phyloP scores from a whole-genome alignment of 148 eudicot species.

The Nyssa sinensis region DNA sequence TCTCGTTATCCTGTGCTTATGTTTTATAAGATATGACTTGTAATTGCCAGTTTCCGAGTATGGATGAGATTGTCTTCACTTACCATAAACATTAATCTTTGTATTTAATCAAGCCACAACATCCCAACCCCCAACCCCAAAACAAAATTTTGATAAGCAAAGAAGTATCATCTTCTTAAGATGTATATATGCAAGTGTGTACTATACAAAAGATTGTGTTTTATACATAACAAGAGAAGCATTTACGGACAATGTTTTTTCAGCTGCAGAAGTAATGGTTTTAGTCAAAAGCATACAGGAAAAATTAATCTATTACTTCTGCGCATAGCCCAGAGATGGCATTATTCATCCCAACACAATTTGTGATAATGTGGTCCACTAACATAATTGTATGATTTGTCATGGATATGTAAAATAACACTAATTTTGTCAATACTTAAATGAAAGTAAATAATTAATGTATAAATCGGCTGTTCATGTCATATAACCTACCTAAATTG shows the following conservation, averaged over 20 bases:
- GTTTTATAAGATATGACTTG: too few species aligned
- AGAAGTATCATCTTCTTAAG: too few species aligned
- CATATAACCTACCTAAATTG: background rate
- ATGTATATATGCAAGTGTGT: too few species aligned
- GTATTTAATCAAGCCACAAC: too few species aligned
- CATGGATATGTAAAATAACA: background rate
- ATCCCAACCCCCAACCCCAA: too few species aligned
- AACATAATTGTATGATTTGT: background rate
- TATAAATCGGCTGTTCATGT: background rate
- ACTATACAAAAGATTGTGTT: conserved; percentile 1
- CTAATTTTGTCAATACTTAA: background rate
- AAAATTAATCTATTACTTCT: background rate
- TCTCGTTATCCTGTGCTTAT: background rate
- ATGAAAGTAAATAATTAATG: background rate
- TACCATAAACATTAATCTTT: background rate
- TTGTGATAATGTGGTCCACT: background rate
- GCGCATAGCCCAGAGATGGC: background rate
- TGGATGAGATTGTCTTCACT: background rate
- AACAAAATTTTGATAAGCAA: too few species aligned
- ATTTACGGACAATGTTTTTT: background rate
- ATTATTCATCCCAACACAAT: background rate
- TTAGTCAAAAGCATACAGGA: background rate
- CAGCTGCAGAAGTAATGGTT: background rate
- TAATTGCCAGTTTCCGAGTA: too few species aligned
- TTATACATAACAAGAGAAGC: background rate